These are phyloP conservation scores for Phoma sp. DNA, from an alignment of 2,329 filamentous ascomycete species.

Conservation along the genomic window DNA sequence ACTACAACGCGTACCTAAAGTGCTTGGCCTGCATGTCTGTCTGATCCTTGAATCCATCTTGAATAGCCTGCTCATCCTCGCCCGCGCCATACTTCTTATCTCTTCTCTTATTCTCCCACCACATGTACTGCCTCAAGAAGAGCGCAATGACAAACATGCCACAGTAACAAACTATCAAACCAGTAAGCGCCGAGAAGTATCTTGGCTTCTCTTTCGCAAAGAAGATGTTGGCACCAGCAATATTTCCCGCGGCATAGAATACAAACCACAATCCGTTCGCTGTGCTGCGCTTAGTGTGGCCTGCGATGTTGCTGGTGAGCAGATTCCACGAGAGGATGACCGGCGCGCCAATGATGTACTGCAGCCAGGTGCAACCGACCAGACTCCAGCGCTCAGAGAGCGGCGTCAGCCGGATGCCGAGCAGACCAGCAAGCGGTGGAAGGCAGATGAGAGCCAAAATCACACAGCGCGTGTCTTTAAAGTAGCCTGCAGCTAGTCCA, in stretches of 20 bases:
- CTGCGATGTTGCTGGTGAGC: slow-evolving; percentile 51
- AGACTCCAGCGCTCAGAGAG: slow-evolving; percentile 56
- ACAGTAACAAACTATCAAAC: slow-evolving; percentile 52
- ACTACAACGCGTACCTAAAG: slow-evolving; percentile 44
- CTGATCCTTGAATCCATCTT: slow-evolving; percentile 44
- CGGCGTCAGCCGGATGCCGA: slow-evolving; percentile 58
- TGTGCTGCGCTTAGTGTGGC: slow-evolving; percentile 59
- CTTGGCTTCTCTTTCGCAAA: slow-evolving; percentile 52
- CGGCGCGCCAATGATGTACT: slow-evolving; percentile 57
- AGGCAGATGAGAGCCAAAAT: slow-evolving; percentile 50
- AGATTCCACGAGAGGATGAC: slow-evolving; percentile 61
- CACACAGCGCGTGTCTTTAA: slow-evolving; percentile 36
- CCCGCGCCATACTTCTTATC: slow-evolving; percentile 36
- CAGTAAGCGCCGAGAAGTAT: slow-evolving; percentile 54
- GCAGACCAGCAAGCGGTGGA: slow-evolving; percentile 56
- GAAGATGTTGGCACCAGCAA: slow-evolving; percentile 57
- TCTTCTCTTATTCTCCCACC: slow-evolving; percentile 41
- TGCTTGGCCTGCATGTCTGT: slow-evolving; percentile 43
- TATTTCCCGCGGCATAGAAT: slow-evolving; percentile 57
- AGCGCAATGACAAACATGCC: slow-evolving; percentile 48
- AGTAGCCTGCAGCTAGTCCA: slow-evolving; percentile 43
- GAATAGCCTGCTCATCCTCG: slow-evolving; percentile 38
- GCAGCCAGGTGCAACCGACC: slow-evolving; percentile 61
- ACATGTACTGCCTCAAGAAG: slow-evolving; percentile 38
- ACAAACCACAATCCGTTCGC: slow-evolving; percentile 59